Base-by-base conservation (phyloP, 2,329 filamentous ascomycete genomes). In the Sporothrix brasiliensis region DNA sequence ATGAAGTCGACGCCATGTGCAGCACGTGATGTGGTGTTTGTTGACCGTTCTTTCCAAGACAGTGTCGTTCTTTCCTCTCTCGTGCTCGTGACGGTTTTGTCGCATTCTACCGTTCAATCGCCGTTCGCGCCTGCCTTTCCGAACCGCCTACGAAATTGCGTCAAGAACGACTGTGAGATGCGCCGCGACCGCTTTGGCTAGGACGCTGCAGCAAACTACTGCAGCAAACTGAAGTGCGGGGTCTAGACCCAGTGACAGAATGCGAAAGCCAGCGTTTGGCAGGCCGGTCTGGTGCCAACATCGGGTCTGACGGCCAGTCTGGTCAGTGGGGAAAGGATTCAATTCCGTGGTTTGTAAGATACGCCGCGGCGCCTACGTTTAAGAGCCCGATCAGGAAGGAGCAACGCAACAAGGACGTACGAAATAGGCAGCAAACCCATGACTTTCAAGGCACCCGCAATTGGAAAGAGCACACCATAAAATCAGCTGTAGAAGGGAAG, bases 301-400 rank as follows among this genome's bases (percentile, higher is more conserved):
- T 34, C 34, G 34, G 27, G 34, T 34, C 34, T 34, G 34, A 9
- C 34, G 34, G 34, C 34, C 34, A 34, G 4, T 9, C 4, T 7
- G 34, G 44, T 1, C 11, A 16, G 54, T 13, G 27, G 52, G 10
- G 7, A 54, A 34, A 41, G 30, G 7, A 34, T 30, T 27, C 53
- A 16, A 11, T 34, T 34, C 7, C 7, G 34, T 24, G 27, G 24
- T 49, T 63, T 63, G 39, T 49, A 11, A 66, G 61, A 52, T 34
- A 50, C 16, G 63, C 63, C 52, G 39, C 50, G 39, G 34, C 52
- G 66, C 19, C 21, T 41, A 21, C 24, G 56, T 44, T 13, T 4
- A 58, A 68, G 66, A 68, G 21, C 52, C 52, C 52, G 39, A 58
- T 56, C 21, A 30, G 66, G 66, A 68, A 68, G 66, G 66, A 56